Conservation (phyloP, 2,329 filamentous ascomycete species). For the Kalmusia sp. region DNA sequence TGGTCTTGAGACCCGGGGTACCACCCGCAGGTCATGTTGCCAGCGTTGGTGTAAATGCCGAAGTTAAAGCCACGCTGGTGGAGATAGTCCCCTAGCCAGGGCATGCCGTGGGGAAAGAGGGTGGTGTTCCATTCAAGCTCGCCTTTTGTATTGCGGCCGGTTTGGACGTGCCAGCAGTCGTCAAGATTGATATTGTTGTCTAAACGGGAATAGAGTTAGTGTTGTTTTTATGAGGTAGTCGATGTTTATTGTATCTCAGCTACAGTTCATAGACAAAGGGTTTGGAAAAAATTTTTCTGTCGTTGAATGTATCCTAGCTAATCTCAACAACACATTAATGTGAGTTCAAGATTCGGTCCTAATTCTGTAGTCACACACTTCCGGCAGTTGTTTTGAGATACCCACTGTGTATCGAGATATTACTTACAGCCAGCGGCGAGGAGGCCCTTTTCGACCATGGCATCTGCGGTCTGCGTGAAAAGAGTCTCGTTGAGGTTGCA, state of each 20-base stretch:
- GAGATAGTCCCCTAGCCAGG: conserved; percentile 51
- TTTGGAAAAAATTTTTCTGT: too few relatives aligned
- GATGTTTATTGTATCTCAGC: too few relatives aligned
- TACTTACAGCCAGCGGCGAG: conserved; percentile 47
- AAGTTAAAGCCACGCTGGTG: conserved; percentile 51
- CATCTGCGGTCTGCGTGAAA: conserved; percentile 56
- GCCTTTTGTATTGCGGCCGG: conserved; percentile 42
- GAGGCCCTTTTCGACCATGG: conserved; percentile 53
- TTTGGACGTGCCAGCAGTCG: conserved; percentile 53
- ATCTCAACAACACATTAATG: too few relatives aligned
- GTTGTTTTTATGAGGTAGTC: too few relatives aligned
- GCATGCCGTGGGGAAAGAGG: conserved; percentile 53
- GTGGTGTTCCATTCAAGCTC: conserved; percentile 52
- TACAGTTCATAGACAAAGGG: too few relatives aligned
- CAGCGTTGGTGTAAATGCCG: conserved; percentile 57
- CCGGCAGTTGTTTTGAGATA: too few relatives aligned
- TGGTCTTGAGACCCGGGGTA: conserved; percentile 52
- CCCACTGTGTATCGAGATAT: too few relatives aligned
- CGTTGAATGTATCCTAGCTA: too few relatives aligned
- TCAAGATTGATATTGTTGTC: conserved; percentile 54
- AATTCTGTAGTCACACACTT: too few relatives aligned
- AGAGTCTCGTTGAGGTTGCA: conserved; percentile 58
- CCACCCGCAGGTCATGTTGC: conserved; percentile 53
- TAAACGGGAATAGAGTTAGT: too few relatives aligned
- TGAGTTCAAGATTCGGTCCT: too few relatives aligned